Base-by-base conservation (phyloP, 768 basidiomycete species). In the Omphalotus guepiniiformis region DNA sequence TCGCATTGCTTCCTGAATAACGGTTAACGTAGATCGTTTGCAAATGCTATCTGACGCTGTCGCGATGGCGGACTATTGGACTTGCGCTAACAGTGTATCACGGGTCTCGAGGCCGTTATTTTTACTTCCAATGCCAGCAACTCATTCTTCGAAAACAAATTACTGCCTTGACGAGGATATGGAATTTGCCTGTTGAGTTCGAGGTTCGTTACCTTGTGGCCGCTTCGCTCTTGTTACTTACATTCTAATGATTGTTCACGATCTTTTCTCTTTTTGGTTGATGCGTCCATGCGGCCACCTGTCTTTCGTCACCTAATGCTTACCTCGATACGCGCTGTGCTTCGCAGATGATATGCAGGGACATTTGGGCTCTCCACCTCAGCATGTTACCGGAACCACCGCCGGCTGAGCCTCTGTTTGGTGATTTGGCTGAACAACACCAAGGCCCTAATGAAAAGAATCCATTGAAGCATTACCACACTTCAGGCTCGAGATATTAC, bases 121-220 rank as follows among this genome's bases (percentile, higher is more conserved):
- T 86, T 48, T 90, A 89, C 55, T 87, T 90, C 51, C 85, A 93
- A 53, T 88, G 87, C 56, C 71, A 90, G 28, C 94, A 96, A 63
- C 67, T 91, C 1, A 68, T 96, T 45, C 69, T 95, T 9, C 75
- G 93, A 26, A 78, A 83, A 55, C 93, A 96, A 63, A 67, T 93
- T 11, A 69, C 66, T 5, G 73, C 75, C n/a, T 63, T 93, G 48
- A 74, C 60, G 3, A 57, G 58, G 11, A 54, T 80, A 8, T 93
- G 91, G 91, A 61, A 69, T n/a, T 70, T 93, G 18, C 90, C 90
- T 6, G 59, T 71, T 0, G 87, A 90, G 58, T 88, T 91, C 50
- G 90, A 92, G 76, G 91, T 88, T 49, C 41, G 70, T 51, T 19
- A 23, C 16, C 21, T 19, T 26, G n/a, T n/a, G n/a, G 13, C 23